These are phyloP conservation scores for Neurospora sp. DNA, from an alignment of 495 filamentous ascomycete species.

Conservation along the genomic window DNA sequence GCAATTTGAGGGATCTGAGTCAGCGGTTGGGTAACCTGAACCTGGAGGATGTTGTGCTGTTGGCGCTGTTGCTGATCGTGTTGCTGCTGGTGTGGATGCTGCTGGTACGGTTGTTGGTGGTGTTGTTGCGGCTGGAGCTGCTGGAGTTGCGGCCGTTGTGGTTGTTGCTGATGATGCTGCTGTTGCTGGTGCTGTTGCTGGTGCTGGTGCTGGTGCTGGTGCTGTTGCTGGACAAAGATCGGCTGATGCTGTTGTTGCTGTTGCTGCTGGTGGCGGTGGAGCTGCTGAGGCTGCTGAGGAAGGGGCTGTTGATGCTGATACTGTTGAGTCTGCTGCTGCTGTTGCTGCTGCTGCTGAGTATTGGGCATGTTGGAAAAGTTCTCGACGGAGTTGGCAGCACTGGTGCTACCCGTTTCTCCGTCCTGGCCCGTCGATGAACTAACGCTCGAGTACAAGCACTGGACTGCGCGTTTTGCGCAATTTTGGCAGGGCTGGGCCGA, in stretches of 20 bases:
- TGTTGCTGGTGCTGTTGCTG: background rate
- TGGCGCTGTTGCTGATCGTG: background rate
- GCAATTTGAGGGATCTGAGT: background rate
- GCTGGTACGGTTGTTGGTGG: background rate
- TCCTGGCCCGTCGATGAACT: background rate
- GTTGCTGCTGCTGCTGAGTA: background rate
- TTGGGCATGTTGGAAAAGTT: background rate
- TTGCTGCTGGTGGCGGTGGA: background rate
- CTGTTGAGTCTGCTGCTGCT: background rate
- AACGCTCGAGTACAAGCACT: slow-evolving; percentile 15
- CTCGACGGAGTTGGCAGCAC: background rate
- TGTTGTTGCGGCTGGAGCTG: background rate
- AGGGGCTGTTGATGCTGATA: background rate
- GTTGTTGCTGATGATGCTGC: background rate
- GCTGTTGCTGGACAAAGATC: background rate
- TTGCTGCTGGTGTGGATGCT: background rate
- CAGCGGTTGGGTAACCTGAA: background rate
- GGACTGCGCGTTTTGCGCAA: slow-evolving; percentile 14
- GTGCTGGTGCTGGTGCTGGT: background rate
- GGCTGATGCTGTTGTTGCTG: background rate
- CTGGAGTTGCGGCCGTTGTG: background rate
- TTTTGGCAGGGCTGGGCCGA: slow-evolving; percentile 19
- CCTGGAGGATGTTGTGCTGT: background rate
- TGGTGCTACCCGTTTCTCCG: background rate
- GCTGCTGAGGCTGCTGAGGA: background rate